Evolutionary conservation across 768 basidiomycete genomes (phyloP).

Genomic region (Mycena maculata): DNA sequence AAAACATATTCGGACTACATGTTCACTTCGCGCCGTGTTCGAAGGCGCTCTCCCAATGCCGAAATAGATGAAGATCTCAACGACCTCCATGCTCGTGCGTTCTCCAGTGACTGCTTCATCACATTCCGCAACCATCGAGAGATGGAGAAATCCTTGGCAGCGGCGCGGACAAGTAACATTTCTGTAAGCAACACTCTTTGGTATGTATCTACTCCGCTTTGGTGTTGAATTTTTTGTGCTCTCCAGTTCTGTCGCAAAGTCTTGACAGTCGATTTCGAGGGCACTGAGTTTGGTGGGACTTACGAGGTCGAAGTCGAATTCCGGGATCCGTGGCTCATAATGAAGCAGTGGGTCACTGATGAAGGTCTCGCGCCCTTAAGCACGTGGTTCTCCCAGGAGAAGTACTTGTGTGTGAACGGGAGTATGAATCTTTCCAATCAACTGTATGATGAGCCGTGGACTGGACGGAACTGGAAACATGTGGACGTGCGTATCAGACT

Average conservation of each 20-base stretch:
- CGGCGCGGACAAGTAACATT: slow-evolving; percentile 22
- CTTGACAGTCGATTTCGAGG: slow-evolving; percentile 14
- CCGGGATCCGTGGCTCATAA: slow-evolving; percentile 36
- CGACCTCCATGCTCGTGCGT: not conserved
- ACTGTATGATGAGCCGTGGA: slow-evolving; percentile 33
- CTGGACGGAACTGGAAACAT: slow-evolving; percentile 28
- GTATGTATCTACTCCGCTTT: not conserved
- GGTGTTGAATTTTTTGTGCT: not conserved
- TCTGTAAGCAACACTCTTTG: slow-evolving; percentile 2
- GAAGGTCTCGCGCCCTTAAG: slow-evolving; percentile 20
- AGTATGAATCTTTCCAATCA: slow-evolving; percentile 11
- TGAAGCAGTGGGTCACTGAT: slow-evolving; percentile 24
- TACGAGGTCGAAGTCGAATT: slow-evolving; percentile 32
- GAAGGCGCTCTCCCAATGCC: slow-evolving; percentile 9
- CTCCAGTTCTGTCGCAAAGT: slow-evolving; percentile 25
- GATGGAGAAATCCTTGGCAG: slow-evolving; percentile 18
- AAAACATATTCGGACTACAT: slow-evolving; percentile 6
- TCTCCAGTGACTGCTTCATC: not conserved
- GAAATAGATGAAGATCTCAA: slow-evolving; percentile 26
- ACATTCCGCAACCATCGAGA: slow-evolving; percentile 23
- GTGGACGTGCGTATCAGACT: slow-evolving; percentile 17
- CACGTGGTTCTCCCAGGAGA: slow-evolving; percentile 29
- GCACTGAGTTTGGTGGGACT: slow-evolving; percentile 4
- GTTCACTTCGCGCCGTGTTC: slow-evolving; percentile 15
- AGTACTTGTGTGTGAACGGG: slow-evolving; percentile 26